These are phyloP conservation scores for Proliferodiscus dingleyae DNA, from an alignment of 2,329 filamentous ascomycete species.

Conservation along the genomic window DNA sequence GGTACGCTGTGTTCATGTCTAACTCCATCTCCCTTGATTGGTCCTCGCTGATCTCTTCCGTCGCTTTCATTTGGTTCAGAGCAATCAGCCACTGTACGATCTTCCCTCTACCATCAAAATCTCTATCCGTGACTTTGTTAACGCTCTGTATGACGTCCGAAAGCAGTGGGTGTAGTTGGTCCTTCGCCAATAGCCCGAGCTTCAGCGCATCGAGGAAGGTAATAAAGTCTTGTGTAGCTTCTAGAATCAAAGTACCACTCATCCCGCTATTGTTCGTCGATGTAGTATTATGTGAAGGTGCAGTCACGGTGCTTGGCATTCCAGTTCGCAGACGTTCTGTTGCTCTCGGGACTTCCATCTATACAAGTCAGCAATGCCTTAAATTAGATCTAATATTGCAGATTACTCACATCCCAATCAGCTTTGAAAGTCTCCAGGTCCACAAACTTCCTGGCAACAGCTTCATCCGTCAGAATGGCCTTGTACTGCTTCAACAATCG, in stretches of 20 bases:
- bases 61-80: slow-evolving; percentile 95
- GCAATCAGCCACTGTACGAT: slow-evolving; percentile 98
- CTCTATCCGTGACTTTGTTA: slow-evolving; percentile 91
- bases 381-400: not conserved
- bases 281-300: slow-evolving; percentile 41
- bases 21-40: slow-evolving; percentile 85
- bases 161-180: slow-evolving; percentile 89
- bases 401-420: slow-evolving; percentile 76
- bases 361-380: slow-evolving; percentile 12
- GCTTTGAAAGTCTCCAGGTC: slow-evolving; percentile 87
- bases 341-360: slow-evolving; percentile 92
- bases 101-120: slow-evolving; percentile 93
- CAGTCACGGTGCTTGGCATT: slow-evolving; percentile 74
- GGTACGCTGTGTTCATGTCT: slow-evolving; percentile 91
- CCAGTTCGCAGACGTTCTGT: slow-evolving; percentile 90
- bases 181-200: slow-evolving; percentile 87
- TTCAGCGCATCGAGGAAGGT: slow-evolving; percentile 94
- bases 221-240: slow-evolving; percentile 97
- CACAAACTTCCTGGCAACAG: slow-evolving; percentile 80
- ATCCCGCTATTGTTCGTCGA: slow-evolving; percentile 38
- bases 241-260: slow-evolving; percentile 63
- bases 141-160: slow-evolving; percentile 96
- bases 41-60: slow-evolving; percentile 81
- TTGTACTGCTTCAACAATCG: slow-evolving; percentile 94
- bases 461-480: slow-evolving; percentile 85